These are phyloP conservation scores for Verticillium alfalfae DNA, from an alignment of 2,329 filamentous ascomycete species.

Conservation along the genomic window DNA sequence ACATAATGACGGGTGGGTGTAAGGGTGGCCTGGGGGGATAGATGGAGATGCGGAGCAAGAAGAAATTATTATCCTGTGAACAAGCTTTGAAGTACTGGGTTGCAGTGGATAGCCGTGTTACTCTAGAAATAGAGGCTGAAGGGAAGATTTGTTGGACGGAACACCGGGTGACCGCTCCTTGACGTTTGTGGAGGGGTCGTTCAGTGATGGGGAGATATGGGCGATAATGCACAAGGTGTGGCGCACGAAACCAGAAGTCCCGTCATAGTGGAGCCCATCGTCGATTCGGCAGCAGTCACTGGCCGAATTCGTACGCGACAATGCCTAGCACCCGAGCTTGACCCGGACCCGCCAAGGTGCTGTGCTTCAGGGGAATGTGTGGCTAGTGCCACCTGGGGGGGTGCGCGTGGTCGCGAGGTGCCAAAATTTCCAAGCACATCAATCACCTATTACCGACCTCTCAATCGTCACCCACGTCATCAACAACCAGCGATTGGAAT, in stretches of 20 bases:
- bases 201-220: not conserved
- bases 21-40: not conserved
- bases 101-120: not conserved
- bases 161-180: not conserved
- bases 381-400: not conserved
- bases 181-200: not conserved
- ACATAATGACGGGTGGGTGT: slow-evolving; percentile 49
- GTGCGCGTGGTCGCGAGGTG: not conserved
- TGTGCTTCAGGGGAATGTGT: not conserved
- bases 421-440: not conserved
- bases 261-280: not conserved
- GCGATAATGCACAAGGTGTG: not conserved
- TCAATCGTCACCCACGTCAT: not conserved
- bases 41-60: not conserved
- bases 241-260: not conserved
- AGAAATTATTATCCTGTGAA: not conserved
- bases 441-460: not conserved
- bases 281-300: not conserved
- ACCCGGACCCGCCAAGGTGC: not conserved
- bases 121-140: not conserved
- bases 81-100: not conserved
- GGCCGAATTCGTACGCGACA: not conserved
- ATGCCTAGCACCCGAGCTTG: not conserved
- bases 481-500: not conserved
- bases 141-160: not conserved